Conservation (phyloP, 139 green algal species). For the Coelastrella sp. region DNA sequence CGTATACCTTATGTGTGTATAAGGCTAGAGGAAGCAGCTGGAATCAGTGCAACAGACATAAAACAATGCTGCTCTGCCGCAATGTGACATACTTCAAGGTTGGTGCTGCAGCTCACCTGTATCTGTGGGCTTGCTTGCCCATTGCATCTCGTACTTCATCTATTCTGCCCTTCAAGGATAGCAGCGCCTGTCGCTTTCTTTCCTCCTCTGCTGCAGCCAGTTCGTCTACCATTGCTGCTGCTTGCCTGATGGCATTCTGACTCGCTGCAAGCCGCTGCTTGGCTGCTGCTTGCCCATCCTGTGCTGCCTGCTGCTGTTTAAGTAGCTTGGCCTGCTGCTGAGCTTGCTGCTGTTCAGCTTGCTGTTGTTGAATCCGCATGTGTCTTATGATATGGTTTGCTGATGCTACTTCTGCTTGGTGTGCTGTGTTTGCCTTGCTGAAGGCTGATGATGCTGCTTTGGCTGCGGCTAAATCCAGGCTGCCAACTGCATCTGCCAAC, state of each 20-base stretch:
- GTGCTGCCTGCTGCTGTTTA: not conserved
- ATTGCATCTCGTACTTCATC: not conserved
- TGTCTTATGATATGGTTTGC: not conserved
- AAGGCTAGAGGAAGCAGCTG: no score
- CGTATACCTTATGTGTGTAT: no score
- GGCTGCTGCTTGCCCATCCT: not conserved
- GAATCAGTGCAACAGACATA: not conserved
- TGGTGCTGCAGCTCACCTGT: not conserved
- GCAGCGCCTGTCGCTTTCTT: not conserved
- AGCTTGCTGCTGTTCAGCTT: not conserved
- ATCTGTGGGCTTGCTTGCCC: not conserved
- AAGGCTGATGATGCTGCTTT: not conserved
- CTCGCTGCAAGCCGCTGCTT: conserved; percentile 17
- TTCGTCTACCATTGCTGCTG: not conserved
- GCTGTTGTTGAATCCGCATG: not conserved
- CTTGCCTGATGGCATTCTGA: not conserved
- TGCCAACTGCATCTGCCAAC: conserved; percentile 21
- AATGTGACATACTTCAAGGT: not conserved
- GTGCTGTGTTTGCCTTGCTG: not conserved
- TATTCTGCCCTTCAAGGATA: conserved; percentile 12
- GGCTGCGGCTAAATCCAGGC: conserved; percentile 21
- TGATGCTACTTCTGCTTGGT: conserved; percentile 2
- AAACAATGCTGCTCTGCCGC: not conserved
- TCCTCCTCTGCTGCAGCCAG: conserved; percentile 17
- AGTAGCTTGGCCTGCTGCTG: not conserved